Percentiles rank a stretch among this genome's conserved stretches.
phyloP scores from a whole-genome alignment of 2,329 filamentous ascomycete species.

The Trichoderma polysporum region DNA sequence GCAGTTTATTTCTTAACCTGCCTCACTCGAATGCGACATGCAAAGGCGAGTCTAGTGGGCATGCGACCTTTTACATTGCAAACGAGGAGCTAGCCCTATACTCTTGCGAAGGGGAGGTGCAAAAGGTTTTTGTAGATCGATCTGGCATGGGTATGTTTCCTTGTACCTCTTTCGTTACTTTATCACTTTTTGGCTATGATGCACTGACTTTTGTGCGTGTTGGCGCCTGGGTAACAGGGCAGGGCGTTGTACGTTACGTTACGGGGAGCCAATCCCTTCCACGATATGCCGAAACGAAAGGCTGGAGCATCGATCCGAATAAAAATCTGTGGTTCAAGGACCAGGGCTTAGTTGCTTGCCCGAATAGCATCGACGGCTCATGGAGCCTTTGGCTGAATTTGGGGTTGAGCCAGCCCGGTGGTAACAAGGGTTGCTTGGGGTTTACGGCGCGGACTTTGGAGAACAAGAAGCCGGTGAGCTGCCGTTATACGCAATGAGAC shows the following conservation, averaged over 20 bases:
- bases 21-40: slow-evolving; percentile 50
- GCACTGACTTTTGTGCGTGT: neutral
- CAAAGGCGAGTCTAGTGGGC: slow-evolving; percentile 38
- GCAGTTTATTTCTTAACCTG: slow-evolving; percentile 46
- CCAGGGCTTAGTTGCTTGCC: slow-evolving; percentile 52
- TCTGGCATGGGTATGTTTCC: slow-evolving; percentile 55
- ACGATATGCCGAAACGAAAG: slow-evolving; percentile 45
- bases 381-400: slow-evolving; percentile 42
- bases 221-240: slow-evolving; percentile 37
- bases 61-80: slow-evolving; percentile 52
- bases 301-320: slow-evolving; percentile 46
- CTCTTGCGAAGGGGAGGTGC: slow-evolving; percentile 39
- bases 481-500: slow-evolving; percentile 34
- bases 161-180: neutral
- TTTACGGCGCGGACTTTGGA: slow-evolving; percentile 35
- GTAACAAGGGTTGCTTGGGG: slow-evolving; percentile 39
- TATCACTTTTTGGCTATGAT: neutral
- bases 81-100: slow-evolving; percentile 51
- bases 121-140: slow-evolving; percentile 54
- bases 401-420: slow-evolving; percentile 37
- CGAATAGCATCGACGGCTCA: slow-evolving; percentile 42
- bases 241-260: slow-evolving; percentile 54
- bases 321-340: slow-evolving; percentile 49
- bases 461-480: slow-evolving; percentile 36
- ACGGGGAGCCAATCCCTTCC: slow-evolving; percentile 41